phyloP scores from a whole-genome alignment of 352 stramenopile species.

The Globisporangium cederbergense region DNA sequence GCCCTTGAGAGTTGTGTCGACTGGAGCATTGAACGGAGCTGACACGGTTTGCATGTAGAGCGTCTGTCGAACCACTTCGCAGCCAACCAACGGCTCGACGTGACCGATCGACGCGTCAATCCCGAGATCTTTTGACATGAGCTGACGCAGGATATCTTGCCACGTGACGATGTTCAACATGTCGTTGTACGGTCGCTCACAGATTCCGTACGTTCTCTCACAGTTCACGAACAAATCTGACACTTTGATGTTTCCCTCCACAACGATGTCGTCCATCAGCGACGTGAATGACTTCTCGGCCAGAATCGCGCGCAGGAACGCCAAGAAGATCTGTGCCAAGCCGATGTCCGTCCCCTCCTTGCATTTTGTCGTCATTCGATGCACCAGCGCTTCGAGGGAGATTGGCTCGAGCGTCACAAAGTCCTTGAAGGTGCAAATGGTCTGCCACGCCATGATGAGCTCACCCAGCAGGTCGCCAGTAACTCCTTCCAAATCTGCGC shows the following conservation, averaged over 20 bases:
- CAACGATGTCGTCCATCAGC: conserved; percentile 65
- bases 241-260: conserved; percentile 80
- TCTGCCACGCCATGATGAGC: conserved; percentile 78
- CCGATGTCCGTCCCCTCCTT: conserved; percentile 43
- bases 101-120: conserved; percentile 72
- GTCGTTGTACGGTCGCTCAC: conserved; percentile 60
- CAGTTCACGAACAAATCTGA: conserved; percentile 72
- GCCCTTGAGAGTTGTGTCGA: conserved; percentile 73
- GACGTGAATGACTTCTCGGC: conserved; percentile 81
- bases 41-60: conserved; percentile 82
- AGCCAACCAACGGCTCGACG: conserved; percentile 69
- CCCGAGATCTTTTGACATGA: conserved; percentile 78
- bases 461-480: conserved; percentile 62
- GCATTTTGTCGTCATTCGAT: conserved; percentile 43
- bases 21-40: conserved; percentile 75
- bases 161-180: conserved; percentile 79
- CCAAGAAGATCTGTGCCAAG: conserved; percentile 68
- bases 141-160: conserved; percentile 79
- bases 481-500: conserved; percentile 43
- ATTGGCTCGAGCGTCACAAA: conserved; percentile 61
- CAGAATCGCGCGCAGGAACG: conserved; percentile 65
- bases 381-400: conserved; percentile 57
- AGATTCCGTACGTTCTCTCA: conserved; percentile 74
- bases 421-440: conserved; percentile 68
- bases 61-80: conserved; percentile 78